Conservation (phyloP, 2,329 filamentous ascomycete species). For the Claviceps pusilla region DNA sequence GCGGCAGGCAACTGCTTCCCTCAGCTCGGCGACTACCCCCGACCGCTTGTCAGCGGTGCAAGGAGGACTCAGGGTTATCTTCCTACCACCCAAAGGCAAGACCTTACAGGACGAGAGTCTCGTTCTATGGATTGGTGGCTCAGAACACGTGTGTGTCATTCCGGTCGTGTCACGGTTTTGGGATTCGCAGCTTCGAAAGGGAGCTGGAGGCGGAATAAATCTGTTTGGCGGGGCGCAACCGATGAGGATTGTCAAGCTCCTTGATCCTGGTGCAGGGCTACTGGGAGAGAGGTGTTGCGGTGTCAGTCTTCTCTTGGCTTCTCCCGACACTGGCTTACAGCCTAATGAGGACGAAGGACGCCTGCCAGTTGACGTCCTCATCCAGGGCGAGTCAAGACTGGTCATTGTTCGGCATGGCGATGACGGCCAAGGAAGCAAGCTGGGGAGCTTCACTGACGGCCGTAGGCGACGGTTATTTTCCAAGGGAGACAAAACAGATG, state of each 20-base stretch:
- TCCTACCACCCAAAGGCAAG: slow-evolving; percentile 27
- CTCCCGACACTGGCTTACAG: slow-evolving; percentile 11
- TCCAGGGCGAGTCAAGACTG: slow-evolving; percentile 40
- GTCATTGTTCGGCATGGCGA: slow-evolving; percentile 40
- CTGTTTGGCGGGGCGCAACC: slow-evolving; percentile 41
- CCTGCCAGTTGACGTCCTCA: slow-evolving; percentile 36
- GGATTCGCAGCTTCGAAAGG: slow-evolving; percentile 41
- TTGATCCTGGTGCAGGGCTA: slow-evolving; percentile 36
- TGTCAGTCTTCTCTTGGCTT: slow-evolving; percentile 29
- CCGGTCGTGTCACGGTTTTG: slow-evolving; percentile 41
- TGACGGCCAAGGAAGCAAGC: slow-evolving; percentile 28
- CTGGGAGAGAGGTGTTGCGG: slow-evolving; percentile 42
- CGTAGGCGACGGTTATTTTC: slow-evolving; percentile 22
- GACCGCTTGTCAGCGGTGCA: slow-evolving; percentile 37
- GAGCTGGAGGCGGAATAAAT: slow-evolving; percentile 34
- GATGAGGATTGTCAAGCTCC: slow-evolving; percentile 39
- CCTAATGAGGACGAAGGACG: slow-evolving; percentile 16
- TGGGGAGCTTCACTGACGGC: slow-evolving; percentile 23
- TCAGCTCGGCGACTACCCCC: slow-evolving; percentile 27
- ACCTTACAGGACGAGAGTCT: slow-evolving; percentile 37
- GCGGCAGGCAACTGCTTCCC: slow-evolving; percentile 33
- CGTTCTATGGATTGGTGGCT: slow-evolving; percentile 40
- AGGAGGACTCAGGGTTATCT: slow-evolving; percentile 37
- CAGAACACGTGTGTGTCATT: slow-evolving; percentile 42
- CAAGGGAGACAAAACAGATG: slow-evolving; percentile 28